Percentiles rank a stretch among this genome's conserved stretches.
Evolutionary conservation across 257 asterid species (phyloP).

Genomic region (Paulownia fortunei): DNA sequence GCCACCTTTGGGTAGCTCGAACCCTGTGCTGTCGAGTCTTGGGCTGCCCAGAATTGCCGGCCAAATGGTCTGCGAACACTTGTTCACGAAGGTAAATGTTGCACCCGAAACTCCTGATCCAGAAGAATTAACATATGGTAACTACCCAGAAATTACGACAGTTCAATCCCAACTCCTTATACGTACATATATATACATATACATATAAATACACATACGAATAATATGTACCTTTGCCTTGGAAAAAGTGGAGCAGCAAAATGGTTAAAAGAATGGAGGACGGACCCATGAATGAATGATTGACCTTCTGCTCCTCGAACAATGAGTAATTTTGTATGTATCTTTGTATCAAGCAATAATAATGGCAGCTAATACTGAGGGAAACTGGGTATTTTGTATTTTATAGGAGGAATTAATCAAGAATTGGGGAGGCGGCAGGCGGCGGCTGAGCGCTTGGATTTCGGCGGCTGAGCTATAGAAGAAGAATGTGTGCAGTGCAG

Average conservation of each 20-base stretch:
- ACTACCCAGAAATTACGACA: background rate
- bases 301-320: background rate
- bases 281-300: constrained; percentile 13
- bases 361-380: too few species aligned
- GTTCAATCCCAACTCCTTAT: background rate
- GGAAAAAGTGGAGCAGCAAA: constrained; percentile 27
- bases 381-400: too few species aligned
- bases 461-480: background rate
- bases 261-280: constrained; percentile 12
- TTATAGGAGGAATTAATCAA: background rate
- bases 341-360: too few species aligned
- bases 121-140: background rate
- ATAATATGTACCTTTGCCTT: constrained; percentile 14
- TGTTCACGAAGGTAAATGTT: constrained; percentile 57
- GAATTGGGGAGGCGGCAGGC: background rate
- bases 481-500: constrained; percentile 19
- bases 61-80: constrained; percentile 66
- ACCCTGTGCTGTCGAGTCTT: constrained; percentile 52
- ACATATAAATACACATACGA: background rate
- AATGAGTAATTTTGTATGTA: background rate
- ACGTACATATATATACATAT: background rate
- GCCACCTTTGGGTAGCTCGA: constrained; percentile 48
- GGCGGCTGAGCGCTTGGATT: background rate
- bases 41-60: constrained; percentile 63
- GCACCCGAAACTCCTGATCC: constrained; percentile 32